Evolutionary conservation across 192 early-diverging fungal genomes (phyloP).

Genomic region (Entophlyctis luteolus): DNA sequence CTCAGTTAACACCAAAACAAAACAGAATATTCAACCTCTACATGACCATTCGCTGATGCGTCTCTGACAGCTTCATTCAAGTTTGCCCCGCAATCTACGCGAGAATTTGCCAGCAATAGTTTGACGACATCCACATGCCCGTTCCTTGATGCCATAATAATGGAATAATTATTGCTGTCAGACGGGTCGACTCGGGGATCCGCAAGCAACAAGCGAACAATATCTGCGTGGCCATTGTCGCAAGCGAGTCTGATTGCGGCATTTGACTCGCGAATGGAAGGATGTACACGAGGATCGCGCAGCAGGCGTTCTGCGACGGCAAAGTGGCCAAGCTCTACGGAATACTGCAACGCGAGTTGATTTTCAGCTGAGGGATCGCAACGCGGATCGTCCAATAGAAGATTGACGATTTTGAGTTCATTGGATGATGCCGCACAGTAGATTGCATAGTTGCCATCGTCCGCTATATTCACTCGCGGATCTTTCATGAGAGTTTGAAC

Average conservation of each 20-base stretch:
- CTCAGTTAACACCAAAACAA: too few species aligned
- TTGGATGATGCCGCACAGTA: neutral
- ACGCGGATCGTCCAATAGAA: neutral
- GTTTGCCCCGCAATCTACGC: neutral
- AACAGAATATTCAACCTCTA: too few species aligned
- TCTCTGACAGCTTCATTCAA: neutral
- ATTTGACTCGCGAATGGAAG: neutral
- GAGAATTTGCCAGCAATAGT: neutral
- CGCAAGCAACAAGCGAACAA: neutral
- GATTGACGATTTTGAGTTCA: neutral
- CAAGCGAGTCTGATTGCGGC: neutral
- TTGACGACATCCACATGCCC: neutral
- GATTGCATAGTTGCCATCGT: conserved; percentile 7
- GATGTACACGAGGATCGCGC: neutral
- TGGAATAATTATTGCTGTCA: conserved; percentile 3
- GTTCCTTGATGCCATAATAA: neutral
- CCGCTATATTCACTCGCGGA: neutral
- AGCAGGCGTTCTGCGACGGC: neutral
- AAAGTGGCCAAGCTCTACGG: neutral
- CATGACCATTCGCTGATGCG: neutral
- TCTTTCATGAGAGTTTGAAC: neutral
- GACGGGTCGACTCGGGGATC: conserved; percentile 1
- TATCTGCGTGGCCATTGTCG: conserved; percentile 10
- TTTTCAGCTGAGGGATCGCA: conserved; percentile 4
- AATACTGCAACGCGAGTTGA: neutral